A percentile compares a stretch with the other conserved stretches of the same genome.
Conservation (phyloP, 1,284 basidiomycete species). For the Tylopilus sp. region DNA sequence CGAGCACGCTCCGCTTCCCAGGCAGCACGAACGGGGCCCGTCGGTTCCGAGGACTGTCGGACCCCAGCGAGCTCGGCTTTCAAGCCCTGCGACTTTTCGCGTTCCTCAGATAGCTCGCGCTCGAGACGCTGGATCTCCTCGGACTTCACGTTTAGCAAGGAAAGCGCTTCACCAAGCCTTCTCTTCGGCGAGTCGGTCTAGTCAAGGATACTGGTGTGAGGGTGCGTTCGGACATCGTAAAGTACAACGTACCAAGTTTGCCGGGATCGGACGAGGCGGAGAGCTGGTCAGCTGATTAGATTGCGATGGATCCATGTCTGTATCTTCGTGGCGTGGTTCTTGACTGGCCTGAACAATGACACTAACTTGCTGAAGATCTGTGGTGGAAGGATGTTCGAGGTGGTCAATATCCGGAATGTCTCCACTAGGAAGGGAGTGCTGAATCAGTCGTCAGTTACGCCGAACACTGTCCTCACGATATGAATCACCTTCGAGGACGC, state of each 20-base stretch:
- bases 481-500: slow-evolving; percentile 23
- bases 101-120: slow-evolving; percentile 35
- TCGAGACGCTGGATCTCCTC: slow-evolving; percentile 50
- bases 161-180: slow-evolving; percentile 45
- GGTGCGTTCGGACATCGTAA: not conserved
- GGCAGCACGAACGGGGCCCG: slow-evolving; percentile 17
- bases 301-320: slow-evolving; percentile 20
- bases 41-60: slow-evolving; percentile 28
- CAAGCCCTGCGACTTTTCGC: slow-evolving; percentile 15
- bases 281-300: slow-evolving; percentile 30
- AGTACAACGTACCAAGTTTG: slow-evolving; percentile 31
- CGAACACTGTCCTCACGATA: not conserved
- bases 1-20: slow-evolving; percentile 41
- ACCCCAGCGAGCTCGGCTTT: slow-evolving; percentile 19
- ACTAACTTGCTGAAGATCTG: slow-evolving; percentile 37
- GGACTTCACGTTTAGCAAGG: slow-evolving; percentile 48
- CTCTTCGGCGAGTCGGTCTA: slow-evolving; percentile 43
- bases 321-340: slow-evolving; percentile 35
- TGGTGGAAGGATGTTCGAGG: slow-evolving; percentile 37
- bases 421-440: slow-evolving; percentile 2
- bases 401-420: slow-evolving; percentile 21
- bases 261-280: slow-evolving; percentile 20
- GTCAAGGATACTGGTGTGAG: not conserved
- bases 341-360: slow-evolving; percentile 45
- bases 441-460: slow-evolving; percentile 14